phyloP scores from a whole-genome alignment of 2,329 filamentous ascomycete genomes.

The Xylaria sp. region DNA sequence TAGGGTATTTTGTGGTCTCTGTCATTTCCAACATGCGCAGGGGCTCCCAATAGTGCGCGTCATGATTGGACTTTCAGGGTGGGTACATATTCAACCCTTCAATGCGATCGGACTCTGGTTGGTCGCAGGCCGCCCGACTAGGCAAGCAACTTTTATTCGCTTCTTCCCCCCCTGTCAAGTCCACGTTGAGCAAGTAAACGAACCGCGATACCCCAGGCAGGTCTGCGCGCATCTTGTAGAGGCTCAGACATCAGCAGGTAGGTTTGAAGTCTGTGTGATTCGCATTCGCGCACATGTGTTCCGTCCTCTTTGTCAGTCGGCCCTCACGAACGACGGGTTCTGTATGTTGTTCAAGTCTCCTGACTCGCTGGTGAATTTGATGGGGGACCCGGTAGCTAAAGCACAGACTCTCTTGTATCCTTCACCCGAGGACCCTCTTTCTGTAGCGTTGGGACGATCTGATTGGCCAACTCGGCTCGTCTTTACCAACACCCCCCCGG shows the following conservation, averaged over 20 bases:
- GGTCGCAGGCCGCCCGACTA: slow-evolving; percentile 39
- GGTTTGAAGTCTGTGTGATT: not conserved
- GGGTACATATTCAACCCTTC: slow-evolving; percentile 37
- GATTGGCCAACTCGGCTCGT: slow-evolving; percentile 36
- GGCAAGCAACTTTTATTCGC: slow-evolving; percentile 38
- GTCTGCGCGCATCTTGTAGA: slow-evolving; percentile 12
- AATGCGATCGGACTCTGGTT: slow-evolving; percentile 48
- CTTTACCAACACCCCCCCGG: slow-evolving; percentile 36
- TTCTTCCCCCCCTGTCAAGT: slow-evolving; percentile 19
- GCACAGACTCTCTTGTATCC: slow-evolving; percentile 26
- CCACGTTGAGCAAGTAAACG: slow-evolving; percentile 11
- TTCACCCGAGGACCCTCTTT: slow-evolving; percentile 35
- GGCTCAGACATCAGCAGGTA: not conserved
- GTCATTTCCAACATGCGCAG: slow-evolving; percentile 45
- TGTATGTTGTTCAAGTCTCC: slow-evolving; percentile 20
- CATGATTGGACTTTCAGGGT: slow-evolving; percentile 44
- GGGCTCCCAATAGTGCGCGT: slow-evolving; percentile 41
- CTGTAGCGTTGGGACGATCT: slow-evolving; percentile 15
- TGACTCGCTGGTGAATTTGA: slow-evolving; percentile 26
- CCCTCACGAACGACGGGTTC: slow-evolving; percentile 19
- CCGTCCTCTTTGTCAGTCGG: not conserved
- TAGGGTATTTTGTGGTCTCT: slow-evolving; percentile 37
- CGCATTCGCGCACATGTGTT: not conserved
- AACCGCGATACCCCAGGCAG: slow-evolving; percentile 9
- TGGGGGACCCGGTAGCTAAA: not conserved